Conservation (phyloP, 1,139 yeast genomes). For the Taphrina pruni region DNA sequence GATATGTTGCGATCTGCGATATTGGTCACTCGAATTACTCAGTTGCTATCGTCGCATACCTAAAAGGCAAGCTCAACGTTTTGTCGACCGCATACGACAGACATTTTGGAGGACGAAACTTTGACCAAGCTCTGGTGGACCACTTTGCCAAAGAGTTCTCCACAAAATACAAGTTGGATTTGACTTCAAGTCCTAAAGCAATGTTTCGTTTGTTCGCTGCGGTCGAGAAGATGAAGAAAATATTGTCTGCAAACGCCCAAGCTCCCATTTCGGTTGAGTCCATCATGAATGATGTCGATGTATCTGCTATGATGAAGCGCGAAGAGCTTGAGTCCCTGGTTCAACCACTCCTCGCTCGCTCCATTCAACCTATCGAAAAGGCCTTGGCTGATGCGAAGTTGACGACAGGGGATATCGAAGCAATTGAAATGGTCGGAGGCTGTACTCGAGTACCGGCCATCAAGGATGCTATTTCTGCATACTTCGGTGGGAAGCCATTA, state of each 20-base stretch:
- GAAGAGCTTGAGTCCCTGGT: constrained; percentile 91
- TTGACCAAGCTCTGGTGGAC: constrained; percentile 90
- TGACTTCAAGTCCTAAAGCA: constrained; percentile 89
- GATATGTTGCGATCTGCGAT: constrained; percentile 90
- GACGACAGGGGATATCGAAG: constrained; percentile 74
- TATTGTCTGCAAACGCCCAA: constrained; percentile 89
- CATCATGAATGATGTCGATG: constrained; percentile 96
- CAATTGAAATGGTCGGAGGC: constrained; percentile 96
- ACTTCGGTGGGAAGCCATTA: constrained; percentile 77
- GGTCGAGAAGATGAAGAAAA: constrained; percentile 93
- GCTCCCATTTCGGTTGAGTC: constrained; percentile 97
- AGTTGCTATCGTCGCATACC: constrained; percentile 86
- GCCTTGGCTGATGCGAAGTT: constrained; percentile 85
- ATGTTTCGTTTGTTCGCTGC: constrained; percentile 89
- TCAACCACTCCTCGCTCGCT: constrained; percentile 76
- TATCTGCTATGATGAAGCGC: constrained; percentile 85
- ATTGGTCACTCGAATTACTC: constrained; percentile 97
- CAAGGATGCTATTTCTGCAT: constrained; percentile 77
- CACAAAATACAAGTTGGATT: constrained; percentile 90
- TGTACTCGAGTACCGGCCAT: constrained; percentile 96
- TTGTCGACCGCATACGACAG: constrained; percentile 91
- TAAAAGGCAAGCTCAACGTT: constrained; percentile 94
- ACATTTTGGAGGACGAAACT: constrained; percentile 98
- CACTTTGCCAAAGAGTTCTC: constrained; percentile 93
- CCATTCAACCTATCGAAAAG: constrained; percentile 74